Base-by-base conservation (phyloP, 2,329 filamentous ascomycete genomes). In the Coleophoma eucalyptorum region DNA sequence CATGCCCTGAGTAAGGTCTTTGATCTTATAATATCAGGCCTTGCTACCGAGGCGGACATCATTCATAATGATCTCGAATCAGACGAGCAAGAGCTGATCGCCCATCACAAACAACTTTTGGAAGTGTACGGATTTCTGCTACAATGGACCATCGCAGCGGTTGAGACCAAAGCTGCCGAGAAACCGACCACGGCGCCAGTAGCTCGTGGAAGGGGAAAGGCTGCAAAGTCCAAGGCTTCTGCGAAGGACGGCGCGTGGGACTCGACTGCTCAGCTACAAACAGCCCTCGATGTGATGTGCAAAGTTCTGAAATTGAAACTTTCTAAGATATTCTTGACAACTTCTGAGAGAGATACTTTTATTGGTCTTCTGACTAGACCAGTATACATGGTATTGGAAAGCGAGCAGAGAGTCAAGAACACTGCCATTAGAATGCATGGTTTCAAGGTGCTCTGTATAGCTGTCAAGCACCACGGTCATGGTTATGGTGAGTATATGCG, bases 381-480 rank as follows among this genome's bases (percentile, higher is more conserved):
- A 1, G 89, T 96, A 11, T 99, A 97, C 69, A 83, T 97, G 70
- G 81, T 99, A 20, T 77, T 99, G 40, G 94, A 99, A 72, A 97
- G 89, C 68, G 94, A 99, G 69, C 86, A 92, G 65, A 83, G 94
- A 54, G 87, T 92, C 57, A 99, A 97, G 75, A 89, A 81, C 62
- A 94, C 86, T 21, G 77, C 87, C 4, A 93, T 97, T 55, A 84
- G 92, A 44, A 97, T 97, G 90, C 92, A 97, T 71, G 89, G 89
- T 51, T 99, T 97, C 78, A 96, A 96, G 69, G 91, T 97, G 18
- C 75, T 99, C 7, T 99, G 94, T 65, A 90, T 97, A 60, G 92
- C 95, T 34, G 85, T 99, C 53, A 99, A 99, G 73, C 92, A 97
- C 65, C 94, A 99, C 66, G 94, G 94, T 2, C 94, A 99, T 69